Evolutionary conservation across 495 filamentous ascomycete species (phyloP).

Genomic region (Penicillium parvum): DNA sequence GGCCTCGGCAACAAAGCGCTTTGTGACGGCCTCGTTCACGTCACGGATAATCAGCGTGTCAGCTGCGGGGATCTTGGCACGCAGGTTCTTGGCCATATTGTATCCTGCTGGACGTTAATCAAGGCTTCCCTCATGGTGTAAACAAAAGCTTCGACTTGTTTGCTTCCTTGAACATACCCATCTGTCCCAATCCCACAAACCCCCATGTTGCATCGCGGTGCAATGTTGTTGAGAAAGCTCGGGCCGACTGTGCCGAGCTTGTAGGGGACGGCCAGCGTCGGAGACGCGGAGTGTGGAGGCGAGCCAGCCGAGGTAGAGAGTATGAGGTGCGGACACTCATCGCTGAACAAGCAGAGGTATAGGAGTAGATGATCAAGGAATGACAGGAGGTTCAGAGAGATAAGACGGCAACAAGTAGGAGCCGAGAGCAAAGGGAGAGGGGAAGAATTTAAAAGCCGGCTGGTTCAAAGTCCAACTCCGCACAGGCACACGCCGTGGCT

Average conservation of each 20-base stretch:
- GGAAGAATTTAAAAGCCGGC: not conserved
- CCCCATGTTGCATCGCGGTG: slow-evolving; percentile 64
- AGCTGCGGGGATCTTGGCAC: slow-evolving; percentile 63
- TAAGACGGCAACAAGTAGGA: too few relatives aligned
- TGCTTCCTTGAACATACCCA: too few relatives aligned
- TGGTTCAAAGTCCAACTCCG: not conserved
- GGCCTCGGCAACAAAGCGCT: slow-evolving; percentile 59
- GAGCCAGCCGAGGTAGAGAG: slow-evolving; percentile 14
- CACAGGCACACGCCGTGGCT: too few relatives aligned
- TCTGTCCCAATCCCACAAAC: slow-evolving; percentile 82
- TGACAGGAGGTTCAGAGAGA: not conserved
- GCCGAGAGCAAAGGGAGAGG: not conserved
- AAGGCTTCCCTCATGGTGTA: not conserved
- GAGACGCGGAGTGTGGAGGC: slow-evolving; percentile 11
- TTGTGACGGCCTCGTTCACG: slow-evolving; percentile 59
- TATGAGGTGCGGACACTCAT: slow-evolving; percentile 19
- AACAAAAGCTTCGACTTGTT: not conserved
- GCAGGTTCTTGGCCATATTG: slow-evolving; percentile 84
- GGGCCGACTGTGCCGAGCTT: slow-evolving; percentile 8
- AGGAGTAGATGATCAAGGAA: not conserved
- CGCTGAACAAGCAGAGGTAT: not conserved
- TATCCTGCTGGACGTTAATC: slow-evolving; percentile 50
- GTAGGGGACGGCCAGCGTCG: slow-evolving; percentile 16
- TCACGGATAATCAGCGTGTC: slow-evolving; percentile 72
- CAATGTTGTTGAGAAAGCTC: slow-evolving; percentile 54